These are phyloP conservation scores for bread wheat (Triticum aestivum) DNA, from an alignment of 176 grass and related monocot genomes.

Conservation along the genomic window IWGSC_CS_RefSeq_v2.1 NC_057812.1:719470130-719470629, in stretches of 20 bases:
- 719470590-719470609: not conserved
- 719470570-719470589: not conserved
- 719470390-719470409: conserved; percentile 94
- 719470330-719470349: not conserved
- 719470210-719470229: no score
- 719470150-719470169: no score
- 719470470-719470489: not conserved
- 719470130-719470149: no score
- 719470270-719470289: no score
- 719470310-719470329: not conserved
- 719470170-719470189: no score
- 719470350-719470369: conserved; percentile 37
- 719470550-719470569: not conserved
- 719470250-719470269: no score
- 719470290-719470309: no score
- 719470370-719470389: conserved; percentile 63
- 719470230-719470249: not conserved
- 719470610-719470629: no score
- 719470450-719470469: not conserved
- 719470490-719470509: not conserved
- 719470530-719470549: not conserved
- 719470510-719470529: not conserved
- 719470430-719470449: not conserved
- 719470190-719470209: no score
- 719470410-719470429: conserved; percentile 54